These are phyloP conservation scores for Corylus americana DNA, from an alignment of 306 rosid genomes.

Conservation along the genomic window DNA sequence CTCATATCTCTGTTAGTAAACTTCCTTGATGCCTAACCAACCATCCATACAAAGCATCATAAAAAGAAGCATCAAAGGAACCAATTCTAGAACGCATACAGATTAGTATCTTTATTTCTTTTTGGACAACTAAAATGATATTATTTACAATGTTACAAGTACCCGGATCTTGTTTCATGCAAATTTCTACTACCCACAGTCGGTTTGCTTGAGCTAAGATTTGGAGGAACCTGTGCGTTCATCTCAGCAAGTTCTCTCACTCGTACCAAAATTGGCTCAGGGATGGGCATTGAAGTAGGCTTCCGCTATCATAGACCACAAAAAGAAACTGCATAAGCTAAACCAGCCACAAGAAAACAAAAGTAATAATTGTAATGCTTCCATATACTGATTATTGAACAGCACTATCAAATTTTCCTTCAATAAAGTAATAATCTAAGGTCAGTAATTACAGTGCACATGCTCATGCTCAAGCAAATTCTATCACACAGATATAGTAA, in stretches of 20 bases:
- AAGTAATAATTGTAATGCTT: neutral
- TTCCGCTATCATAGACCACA: constrained; percentile 57
- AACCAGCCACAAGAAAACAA: neutral
- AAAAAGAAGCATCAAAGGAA: constrained; percentile 16
- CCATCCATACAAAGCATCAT: constrained; percentile 34
- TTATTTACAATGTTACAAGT: constrained; percentile 75
- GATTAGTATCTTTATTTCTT: constrained; percentile 28
- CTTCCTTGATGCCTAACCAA: constrained; percentile 25
- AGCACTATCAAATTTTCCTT: neutral
- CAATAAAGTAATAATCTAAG: neutral
- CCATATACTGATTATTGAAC: no score
- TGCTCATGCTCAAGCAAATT: neutral
- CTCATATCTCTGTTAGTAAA: neutral
- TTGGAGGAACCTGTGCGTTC: constrained; percentile 73
- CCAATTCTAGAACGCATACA: constrained; percentile 29
- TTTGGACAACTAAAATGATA: constrained; percentile 32
- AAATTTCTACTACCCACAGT: constrained; percentile 38
- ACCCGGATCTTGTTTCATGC: constrained; percentile 52
- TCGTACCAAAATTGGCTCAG: constrained; percentile 60
- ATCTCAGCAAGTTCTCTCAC: constrained; percentile 90
- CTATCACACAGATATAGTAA: neutral
- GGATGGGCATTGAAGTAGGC: constrained; percentile 74
- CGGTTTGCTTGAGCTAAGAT: constrained; percentile 51
- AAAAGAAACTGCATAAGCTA: neutral
- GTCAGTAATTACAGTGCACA: neutral